Conservation (phyloP, 208 protist genomes). For the Leishmania martiniquensis region DNA sequence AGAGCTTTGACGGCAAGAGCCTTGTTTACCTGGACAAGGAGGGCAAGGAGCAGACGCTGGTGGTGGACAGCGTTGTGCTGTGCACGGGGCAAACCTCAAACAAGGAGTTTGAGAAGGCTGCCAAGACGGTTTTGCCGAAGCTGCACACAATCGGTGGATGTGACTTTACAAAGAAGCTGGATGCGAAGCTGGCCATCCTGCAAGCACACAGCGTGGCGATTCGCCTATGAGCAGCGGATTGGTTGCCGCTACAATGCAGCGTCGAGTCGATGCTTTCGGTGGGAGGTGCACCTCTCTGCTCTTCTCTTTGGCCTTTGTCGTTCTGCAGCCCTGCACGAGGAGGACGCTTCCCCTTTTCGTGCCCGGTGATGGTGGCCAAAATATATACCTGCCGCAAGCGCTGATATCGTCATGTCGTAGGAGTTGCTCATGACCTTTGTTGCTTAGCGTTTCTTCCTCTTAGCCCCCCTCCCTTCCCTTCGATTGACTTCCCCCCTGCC, state of each 20-base stretch:
- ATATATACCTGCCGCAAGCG: neutral
- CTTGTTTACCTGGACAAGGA: conserved; percentile 54
- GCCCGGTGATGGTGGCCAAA: neutral
- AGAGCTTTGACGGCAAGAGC: conserved; percentile 79
- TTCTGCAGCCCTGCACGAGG: conserved; percentile 12
- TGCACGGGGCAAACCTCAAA: conserved; percentile 88
- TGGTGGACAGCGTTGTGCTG: conserved; percentile 86
- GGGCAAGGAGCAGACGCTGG: conserved; percentile 43
- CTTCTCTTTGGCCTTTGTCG: neutral
- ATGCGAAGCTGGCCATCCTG: conserved; percentile 83
- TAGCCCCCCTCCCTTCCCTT: neutral
- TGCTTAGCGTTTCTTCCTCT: too few relatives aligned
- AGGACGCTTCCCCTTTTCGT: too few relatives aligned
- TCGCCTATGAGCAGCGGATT: conserved; percentile 22
- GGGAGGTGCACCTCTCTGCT: neutral
- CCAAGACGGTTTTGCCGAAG: conserved; percentile 20
- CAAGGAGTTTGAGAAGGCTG: conserved; percentile 40
- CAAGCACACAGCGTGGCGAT: conserved; percentile 59
- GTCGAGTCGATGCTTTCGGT: too few relatives aligned
- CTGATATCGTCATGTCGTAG: neutral
- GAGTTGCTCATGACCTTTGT: neutral
- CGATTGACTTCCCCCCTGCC: too few relatives aligned
- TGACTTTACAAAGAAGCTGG: conserved; percentile 67
- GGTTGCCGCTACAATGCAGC: neutral
- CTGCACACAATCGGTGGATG: conserved; percentile 66